Evolutionary conservation across 1,284 basidiomycete genomes (phyloP).

Genomic region (Cutaneotrichosporon mucoides): DNA sequence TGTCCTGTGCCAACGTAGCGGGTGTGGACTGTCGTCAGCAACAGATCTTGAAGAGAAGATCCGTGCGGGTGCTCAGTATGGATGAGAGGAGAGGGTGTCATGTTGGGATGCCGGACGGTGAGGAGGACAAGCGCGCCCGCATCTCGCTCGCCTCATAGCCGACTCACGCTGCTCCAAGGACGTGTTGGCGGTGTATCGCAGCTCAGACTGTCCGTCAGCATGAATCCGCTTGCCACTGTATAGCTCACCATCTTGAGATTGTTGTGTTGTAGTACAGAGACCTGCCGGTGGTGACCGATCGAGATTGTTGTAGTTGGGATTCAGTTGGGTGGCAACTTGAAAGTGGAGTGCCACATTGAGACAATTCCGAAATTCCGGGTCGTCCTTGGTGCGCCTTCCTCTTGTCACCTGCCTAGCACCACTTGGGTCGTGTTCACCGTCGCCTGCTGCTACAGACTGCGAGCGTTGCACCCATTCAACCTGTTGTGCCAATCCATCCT

Average conservation of each 20-base stretch:
- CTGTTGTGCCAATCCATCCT: no score
- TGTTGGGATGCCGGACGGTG: no score
- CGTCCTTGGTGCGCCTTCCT: neutral
- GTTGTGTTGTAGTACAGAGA: neutral
- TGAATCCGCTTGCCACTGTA: neutral
- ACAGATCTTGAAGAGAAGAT: neutral
- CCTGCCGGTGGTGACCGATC: neutral
- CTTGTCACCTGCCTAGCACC: no score
- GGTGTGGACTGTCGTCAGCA: constrained; percentile 68
- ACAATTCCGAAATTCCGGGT: neutral
- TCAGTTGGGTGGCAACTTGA: constrained; percentile 6
- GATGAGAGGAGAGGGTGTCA: neutral
- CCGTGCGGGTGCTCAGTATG: no score
- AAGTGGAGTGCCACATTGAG: neutral
- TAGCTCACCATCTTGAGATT: constrained; percentile 2
- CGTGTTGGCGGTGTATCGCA: constrained; percentile 89
- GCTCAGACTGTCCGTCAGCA: constrained; percentile 58
- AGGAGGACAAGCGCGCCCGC: no score
- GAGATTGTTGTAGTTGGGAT: neutral
- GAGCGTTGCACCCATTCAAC: no score
- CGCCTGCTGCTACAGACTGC: no score
- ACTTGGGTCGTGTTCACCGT: no score
- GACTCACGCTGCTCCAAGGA: constrained; percentile 82
- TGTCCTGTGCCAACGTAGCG: constrained; percentile 94
- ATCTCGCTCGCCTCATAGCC: no score